These are phyloP conservation scores for Picochlorum sp. DNA, from an alignment of 139 green algal species.

Conservation along the genomic window DNA sequence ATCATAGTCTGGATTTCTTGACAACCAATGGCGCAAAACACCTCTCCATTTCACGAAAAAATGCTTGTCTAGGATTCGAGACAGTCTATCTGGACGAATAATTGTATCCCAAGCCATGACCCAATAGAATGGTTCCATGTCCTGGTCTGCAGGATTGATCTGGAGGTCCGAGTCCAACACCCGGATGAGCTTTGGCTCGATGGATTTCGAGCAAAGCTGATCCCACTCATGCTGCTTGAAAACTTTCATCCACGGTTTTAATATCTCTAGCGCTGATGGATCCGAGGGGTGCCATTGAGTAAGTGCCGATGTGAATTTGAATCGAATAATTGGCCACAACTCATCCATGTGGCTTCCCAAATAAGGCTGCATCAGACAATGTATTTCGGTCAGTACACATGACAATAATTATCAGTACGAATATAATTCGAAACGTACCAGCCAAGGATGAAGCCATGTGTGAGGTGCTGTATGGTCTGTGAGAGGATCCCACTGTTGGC, in stretches of 20 bases:
- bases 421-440: slow-evolving; percentile 26
- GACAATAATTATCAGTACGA: neutral
- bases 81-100: slow-evolving; percentile 37
- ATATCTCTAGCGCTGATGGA: slow-evolving; percentile 56
- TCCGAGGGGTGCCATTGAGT: slow-evolving; percentile 81
- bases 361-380: slow-evolving; percentile 22
- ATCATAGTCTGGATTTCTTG: slow-evolving; percentile 64
- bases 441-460: slow-evolving; percentile 95
- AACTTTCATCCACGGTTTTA: slow-evolving; percentile 79
- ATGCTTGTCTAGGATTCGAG: slow-evolving; percentile 49
- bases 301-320: slow-evolving; percentile 66
- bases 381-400: neutral
- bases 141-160: slow-evolving; percentile 72
- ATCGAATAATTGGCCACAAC: slow-evolving; percentile 79
- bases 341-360: slow-evolving; percentile 61
- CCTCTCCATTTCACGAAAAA: slow-evolving; percentile 82
- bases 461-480: slow-evolving; percentile 79
- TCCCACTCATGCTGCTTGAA: slow-evolving; percentile 77
- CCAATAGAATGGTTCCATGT: slow-evolving; percentile 73
- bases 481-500: slow-evolving; percentile 82
- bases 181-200: slow-evolving; percentile 83
- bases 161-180: slow-evolving; percentile 51
- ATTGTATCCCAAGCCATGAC: slow-evolving; percentile 65
- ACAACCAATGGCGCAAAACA: slow-evolving; percentile 80
- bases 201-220: slow-evolving; percentile 51